A percentile compares a stretch with the other conserved stretches of the same genome.
These are phyloP conservation scores for Hyphopichia khmerensis DNA, from an alignment of 1,139 yeast genomes.

Conservation along the genomic window DNA sequence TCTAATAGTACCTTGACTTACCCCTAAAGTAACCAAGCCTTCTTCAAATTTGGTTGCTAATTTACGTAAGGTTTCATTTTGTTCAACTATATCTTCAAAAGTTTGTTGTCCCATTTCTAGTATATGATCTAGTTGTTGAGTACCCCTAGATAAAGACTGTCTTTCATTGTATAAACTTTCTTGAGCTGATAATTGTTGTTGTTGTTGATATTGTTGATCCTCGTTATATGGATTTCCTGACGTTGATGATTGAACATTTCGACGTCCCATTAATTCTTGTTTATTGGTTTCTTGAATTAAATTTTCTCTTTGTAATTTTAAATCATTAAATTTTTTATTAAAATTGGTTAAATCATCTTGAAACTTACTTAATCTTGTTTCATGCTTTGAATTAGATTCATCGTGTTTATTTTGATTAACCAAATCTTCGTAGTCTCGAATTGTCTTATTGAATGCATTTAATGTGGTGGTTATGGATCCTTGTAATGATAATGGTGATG, in stretches of 20 bases:
- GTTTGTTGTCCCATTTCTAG: constrained; percentile 87
- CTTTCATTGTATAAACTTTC: constrained; percentile 73
- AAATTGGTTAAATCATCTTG: constrained; percentile 58
- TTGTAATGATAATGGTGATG: constrained; percentile 73
- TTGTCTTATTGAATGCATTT: constrained; percentile 70
- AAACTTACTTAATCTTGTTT: constrained; percentile 60
- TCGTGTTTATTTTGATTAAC: constrained; percentile 35
- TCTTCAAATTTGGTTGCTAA: constrained; percentile 67
- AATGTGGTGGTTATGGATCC: constrained; percentile 84
- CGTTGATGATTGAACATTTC: constrained; percentile 24
- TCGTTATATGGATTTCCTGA: constrained; percentile 64
- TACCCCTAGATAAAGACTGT: constrained; percentile 65
- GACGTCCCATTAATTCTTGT: constrained; percentile 63
- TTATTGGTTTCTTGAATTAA: constrained; percentile 50
- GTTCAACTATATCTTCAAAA: constrained; percentile 82
- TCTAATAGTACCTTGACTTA: constrained; percentile 81
- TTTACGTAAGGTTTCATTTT: constrained; percentile 66
- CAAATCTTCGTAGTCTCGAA: constrained; percentile 72
- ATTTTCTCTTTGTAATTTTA: constrained; percentile 67
- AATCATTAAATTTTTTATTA: constrained; percentile 55
- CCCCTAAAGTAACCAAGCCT: constrained; percentile 78
- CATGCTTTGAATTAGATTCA: constrained; percentile 61
- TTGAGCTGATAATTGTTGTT: constrained; percentile 42
- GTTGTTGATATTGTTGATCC: constrained; percentile 11
- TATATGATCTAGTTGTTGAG: constrained; percentile 83